Evolutionary conservation across 352 stramenopile genomes (phyloP).

Genomic region (Globisporangium spinosum): DNA sequence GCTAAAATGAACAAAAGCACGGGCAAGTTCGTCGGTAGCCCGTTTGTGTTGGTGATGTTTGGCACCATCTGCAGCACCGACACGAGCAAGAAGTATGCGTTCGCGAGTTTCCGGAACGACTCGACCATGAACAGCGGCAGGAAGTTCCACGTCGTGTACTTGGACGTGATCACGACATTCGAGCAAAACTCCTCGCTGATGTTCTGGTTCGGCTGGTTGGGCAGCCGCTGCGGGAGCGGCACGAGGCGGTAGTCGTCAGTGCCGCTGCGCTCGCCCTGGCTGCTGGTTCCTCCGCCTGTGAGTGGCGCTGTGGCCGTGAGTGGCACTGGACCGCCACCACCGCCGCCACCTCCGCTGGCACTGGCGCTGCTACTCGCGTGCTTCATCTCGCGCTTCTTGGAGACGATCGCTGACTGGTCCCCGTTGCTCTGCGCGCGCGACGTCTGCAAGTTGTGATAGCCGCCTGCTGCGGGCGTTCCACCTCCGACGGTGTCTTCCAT

Average conservation of each 20-base stretch:
- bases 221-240: constrained; percentile 34
- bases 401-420: not conserved
- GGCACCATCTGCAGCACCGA: constrained; percentile 79
- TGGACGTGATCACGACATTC: constrained; percentile 90
- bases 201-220: constrained; percentile 16
- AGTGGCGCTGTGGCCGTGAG: constrained; percentile 9
- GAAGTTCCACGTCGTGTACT: constrained; percentile 90
- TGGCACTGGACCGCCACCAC: not conserved
- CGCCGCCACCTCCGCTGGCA: not conserved
- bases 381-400: constrained; percentile 16
- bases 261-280: not conserved
- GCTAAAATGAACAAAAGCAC: constrained; percentile 88
- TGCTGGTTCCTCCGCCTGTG: constrained; percentile 5
- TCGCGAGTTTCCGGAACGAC: constrained; percentile 83
- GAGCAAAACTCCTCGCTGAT: constrained; percentile 42
- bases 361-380: constrained; percentile 14
- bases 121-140: constrained; percentile 88
- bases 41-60: constrained; percentile 81
- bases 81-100: constrained; percentile 92
- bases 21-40: constrained; percentile 74
- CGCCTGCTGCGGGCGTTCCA: constrained; percentile 12
- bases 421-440: constrained; percentile 22
- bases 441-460: constrained; percentile 31
- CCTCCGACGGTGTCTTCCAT: constrained; percentile 8
- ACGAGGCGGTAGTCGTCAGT: constrained; percentile 55